phyloP scores from a whole-genome alignment of 768 basidiomycete species.

The Coprinopsis sp. region DNA sequence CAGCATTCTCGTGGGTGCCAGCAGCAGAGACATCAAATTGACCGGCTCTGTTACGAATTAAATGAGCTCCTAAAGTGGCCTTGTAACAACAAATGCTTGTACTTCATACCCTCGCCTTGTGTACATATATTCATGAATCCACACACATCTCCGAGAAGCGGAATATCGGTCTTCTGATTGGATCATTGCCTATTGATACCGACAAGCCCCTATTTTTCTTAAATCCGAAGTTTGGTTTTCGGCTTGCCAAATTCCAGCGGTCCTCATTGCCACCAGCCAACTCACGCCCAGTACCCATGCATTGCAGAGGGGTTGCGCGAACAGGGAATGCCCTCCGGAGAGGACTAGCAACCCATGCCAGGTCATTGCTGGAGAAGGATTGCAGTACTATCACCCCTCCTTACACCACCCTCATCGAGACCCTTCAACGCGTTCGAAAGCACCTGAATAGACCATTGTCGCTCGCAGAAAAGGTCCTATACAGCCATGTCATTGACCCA shows the following conservation, averaged over 20 bases:
- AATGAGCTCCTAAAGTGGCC: not conserved
- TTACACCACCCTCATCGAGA: slow-evolving; percentile 65
- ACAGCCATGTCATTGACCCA: slow-evolving; percentile 84
- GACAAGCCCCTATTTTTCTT: not conserved
- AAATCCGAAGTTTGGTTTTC: not conserved
- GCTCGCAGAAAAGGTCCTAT: slow-evolving; percentile 96
- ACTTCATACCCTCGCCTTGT: no score
- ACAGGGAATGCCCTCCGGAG: slow-evolving; percentile 22
- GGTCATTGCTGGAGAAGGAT: slow-evolving; percentile 33
- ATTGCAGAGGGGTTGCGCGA: slow-evolving; percentile 22
- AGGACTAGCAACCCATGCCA: slow-evolving; percentile 34
- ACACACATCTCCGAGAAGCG: no score
- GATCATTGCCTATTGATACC: no score
- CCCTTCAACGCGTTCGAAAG: slow-evolving; percentile 63
- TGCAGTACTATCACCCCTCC: slow-evolving; percentile 77
- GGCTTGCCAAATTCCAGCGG: no score
- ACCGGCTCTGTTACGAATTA: slow-evolving; percentile 36
- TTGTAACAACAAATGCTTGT: no score
- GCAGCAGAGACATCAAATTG: slow-evolving; percentile 44
- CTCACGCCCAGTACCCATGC: slow-evolving; percentile 17
- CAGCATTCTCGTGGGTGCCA: slow-evolving; percentile 44
- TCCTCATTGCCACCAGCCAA: no score
- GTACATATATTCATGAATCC: no score
- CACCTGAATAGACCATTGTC: slow-evolving; percentile 79
- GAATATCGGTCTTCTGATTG: no score